Conservation (phyloP, 805 yeast genomes). For the Metschnikowia baotianmanensis region DNA sequence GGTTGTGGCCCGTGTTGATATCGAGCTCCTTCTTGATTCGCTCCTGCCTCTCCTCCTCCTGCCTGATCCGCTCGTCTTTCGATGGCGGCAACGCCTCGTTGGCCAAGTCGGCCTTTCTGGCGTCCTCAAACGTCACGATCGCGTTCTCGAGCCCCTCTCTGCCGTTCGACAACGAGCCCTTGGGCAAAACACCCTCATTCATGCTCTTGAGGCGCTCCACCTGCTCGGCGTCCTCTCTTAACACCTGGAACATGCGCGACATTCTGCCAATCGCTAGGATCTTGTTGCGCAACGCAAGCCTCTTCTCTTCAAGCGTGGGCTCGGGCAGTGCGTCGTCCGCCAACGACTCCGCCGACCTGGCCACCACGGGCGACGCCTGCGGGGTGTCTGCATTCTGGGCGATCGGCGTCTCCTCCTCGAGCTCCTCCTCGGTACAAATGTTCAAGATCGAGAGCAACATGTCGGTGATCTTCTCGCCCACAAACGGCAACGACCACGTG, state of each 20-base stretch:
- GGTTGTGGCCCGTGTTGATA: constrained; percentile 28
- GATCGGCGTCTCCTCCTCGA: constrained; percentile 68
- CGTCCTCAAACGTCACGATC: constrained; percentile 76
- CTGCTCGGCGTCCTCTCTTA: constrained; percentile 84
- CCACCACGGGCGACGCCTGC: constrained; percentile 24
- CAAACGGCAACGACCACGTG: constrained; percentile 96
- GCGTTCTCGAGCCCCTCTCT: constrained; percentile 72
- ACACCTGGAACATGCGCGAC: constrained; percentile 84
- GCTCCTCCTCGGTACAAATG: constrained; percentile 93
- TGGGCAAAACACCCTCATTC: constrained; percentile 77
- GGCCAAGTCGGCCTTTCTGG: constrained; percentile 69
- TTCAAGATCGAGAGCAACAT: constrained; percentile 87
- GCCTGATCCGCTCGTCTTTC: constrained; percentile 49
- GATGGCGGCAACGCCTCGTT: constrained; percentile 92
- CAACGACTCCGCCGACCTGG: constrained; percentile 7
- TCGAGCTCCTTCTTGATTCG: constrained; percentile 38
- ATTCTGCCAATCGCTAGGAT: constrained; percentile 95
- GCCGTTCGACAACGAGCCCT: constrained; percentile 82
- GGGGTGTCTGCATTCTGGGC: constrained; percentile 27
- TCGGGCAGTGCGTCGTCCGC: constrained; percentile 9
- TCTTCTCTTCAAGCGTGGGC: constrained; percentile 35
- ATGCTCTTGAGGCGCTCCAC: constrained; percentile 74
- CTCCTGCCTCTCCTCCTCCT: constrained; percentile 46
- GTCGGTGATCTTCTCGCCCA: constrained; percentile 93
- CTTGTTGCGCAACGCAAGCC: constrained; percentile 71